These are phyloP conservation scores for Sonneratia alba DNA, from an alignment of 345 rosid genomes.

Conservation along the genomic window DNA sequence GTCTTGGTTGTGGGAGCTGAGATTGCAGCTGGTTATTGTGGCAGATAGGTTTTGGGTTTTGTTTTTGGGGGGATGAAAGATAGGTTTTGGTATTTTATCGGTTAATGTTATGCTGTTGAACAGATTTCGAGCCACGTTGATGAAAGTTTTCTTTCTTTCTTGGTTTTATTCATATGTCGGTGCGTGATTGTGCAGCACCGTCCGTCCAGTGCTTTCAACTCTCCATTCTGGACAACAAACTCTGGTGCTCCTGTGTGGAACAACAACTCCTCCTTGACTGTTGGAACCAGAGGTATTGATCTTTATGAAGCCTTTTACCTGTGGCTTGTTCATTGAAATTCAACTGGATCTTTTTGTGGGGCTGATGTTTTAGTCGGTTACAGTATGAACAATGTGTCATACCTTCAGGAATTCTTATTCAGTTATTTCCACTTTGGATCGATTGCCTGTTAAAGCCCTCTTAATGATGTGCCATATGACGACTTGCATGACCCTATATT, in stretches of 20 bases:
- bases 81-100: no score
- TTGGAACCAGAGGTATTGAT: conserved; percentile 66
- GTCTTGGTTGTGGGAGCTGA: neutral
- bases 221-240: conserved; percentile 69
- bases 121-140: neutral
- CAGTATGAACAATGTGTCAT: no score
- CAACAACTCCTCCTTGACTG: conserved; percentile 69
- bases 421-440: no score
- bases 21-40: neutral
- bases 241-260: conserved; percentile 75
- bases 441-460: no score
- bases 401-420: no score
- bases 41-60: neutral
- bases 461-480: no score
- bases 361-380: no score
- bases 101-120: neutral
- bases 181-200: conserved; percentile 28
- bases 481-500: no score
- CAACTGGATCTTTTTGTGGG: neutral
- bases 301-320: neutral
- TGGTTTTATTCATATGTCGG: neutral
- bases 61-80: no score
- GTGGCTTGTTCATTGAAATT: neutral
- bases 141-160: neutral
- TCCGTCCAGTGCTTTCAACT: conserved; percentile 58